Evolutionary conservation across 192 early-diverging fungal genomes (phyloP), one percentile per base, ranked within the genome.

Genomic region (Coemansia sp.): DNA sequence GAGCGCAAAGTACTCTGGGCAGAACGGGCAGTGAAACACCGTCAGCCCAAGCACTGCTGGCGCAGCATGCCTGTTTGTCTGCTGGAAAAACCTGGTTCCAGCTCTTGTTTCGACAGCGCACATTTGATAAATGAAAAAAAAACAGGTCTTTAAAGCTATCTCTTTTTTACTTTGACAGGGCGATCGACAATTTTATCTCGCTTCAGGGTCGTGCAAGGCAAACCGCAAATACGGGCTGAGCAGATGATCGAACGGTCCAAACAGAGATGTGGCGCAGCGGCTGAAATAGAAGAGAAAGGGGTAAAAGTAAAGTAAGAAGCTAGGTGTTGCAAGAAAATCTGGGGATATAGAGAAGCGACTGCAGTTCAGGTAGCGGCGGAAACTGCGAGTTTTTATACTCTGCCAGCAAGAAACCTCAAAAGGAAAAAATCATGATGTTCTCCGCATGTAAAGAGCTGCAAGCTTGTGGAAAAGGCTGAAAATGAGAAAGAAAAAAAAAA

Each of bases 1-100:
- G 15, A 81, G 71, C 2, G 79, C 74, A 81, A 81, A 76, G 71
- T 81, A 81, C 18, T 70, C 65, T 4, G 71, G 51, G 51, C 79
- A 81, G 68, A 22, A 76, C 22, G 79, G 79, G 51, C 79, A 81
- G 43, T 68, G 74, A 41, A 51, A 81, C 37, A 81, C 60, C 41
- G 20, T n/a, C n/a, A 61, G 60, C 8, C 60, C 60, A 35, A 61
- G 60, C 8, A 39, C 39, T 34, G 35, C 35, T n/a, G 57, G 57
- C 12, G 33, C 34, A 36, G 34, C 34, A 12, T 59, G 57, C 34
- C 36, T 32, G 12, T 59, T 59, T 9, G 14, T 15, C 57, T 59
- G 34, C 2, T 35, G 33, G 35, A 1, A 48, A 48, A 8, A 48
- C 14, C 8, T 12, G 45, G 12, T 48, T 48, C 45, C 45, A 48